Base-by-base conservation (phyloP, 352 stramenopile species). In the Globisporangium perplexum region DNA sequence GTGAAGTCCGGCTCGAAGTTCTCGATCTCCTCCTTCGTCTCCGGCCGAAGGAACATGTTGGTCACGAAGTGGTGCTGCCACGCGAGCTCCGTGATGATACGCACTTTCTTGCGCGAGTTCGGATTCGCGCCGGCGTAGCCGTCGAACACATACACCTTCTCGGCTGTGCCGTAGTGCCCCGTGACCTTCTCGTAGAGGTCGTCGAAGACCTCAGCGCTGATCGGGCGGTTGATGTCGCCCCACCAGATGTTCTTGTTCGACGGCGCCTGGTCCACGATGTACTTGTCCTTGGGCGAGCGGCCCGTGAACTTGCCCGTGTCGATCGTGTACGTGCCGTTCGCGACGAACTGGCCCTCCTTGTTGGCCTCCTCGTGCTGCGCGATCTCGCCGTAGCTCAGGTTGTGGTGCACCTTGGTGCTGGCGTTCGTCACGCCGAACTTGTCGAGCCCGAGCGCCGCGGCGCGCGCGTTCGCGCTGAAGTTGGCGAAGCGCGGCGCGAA, bases 301-400 rank as follows among this genome's bases (percentile, higher is more conserved):
- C 97, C 97, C 20, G 97, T 99, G 78, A 98, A 99, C 71, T 98
- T 98, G 59, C 97, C 96, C 49, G 97, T 99, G 71, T 98, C 96
- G 47, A 99, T 96, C 30, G 86, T 89, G 71, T 98, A 98, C 48
- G 95, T 98, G 63, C 94, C 90, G 39, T 93, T 91, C 49, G 88
- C 91, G 47, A 97, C 72, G 44, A 96, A 86, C 60, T 79, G 45
- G 47, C 87, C 78, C 74, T 99, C 96, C 30, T 94, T 89, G 77
- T 99, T 98, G 42, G 71, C 75, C 24, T 93, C 72, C 81, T 98
- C 95, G 67, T 99, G 96, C 53, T 96, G 72, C 42, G 90, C 95
- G 43, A 99, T 87, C 59, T 99, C 80, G 51, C 96, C 88, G 74
- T 98, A 99, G 47, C 82, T 96, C 66, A 98, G 64, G 73, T 99